Percentiles rank a stretch among this genome's conserved stretches.
These are phyloP conservation scores for Halophytophthora polymorphica DNA, from an alignment of 352 stramenopile species.

Conservation along the genomic window DNA sequence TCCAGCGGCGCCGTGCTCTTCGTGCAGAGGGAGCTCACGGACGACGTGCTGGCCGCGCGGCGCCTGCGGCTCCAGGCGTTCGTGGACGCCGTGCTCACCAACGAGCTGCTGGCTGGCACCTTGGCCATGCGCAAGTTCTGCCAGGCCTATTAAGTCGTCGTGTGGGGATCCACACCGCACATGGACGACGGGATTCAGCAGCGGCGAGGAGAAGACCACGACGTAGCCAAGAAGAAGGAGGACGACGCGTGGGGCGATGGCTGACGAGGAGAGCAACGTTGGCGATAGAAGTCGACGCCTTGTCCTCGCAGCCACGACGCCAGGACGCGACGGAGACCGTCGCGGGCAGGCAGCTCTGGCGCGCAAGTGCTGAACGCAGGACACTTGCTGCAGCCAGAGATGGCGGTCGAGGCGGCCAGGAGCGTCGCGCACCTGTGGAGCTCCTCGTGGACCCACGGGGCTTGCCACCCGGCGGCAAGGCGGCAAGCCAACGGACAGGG, in stretches of 20 bases:
- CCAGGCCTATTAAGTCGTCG: slow-evolving; percentile 52
- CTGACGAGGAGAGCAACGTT: too few species aligned
- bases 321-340: too few species aligned
- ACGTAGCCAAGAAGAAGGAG: slow-evolving; percentile 4
- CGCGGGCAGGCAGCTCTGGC: not conserved
- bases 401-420: too few species aligned
- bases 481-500: not conserved
- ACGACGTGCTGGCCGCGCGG: slow-evolving; percentile 64
- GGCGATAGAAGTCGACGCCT: too few species aligned
- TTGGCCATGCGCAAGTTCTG: slow-evolving; percentile 73
- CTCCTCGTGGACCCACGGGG: not conserved
- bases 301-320: too few species aligned
- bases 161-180: not conserved
- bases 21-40: slow-evolving; percentile 58
- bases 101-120: slow-evolving; percentile 41
- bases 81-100: slow-evolving; percentile 41
- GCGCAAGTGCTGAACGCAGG: not conserved
- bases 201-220: slow-evolving; percentile 6
- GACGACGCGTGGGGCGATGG: too few species aligned
- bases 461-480: not conserved
- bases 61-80: slow-evolving; percentile 61
- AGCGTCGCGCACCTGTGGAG: not conserved
- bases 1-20: slow-evolving; percentile 67
- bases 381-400: not conserved
- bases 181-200: slow-evolving; percentile 22